Conservation (phyloP, 306 rosid genomes). For the Argentina anserina region DNA sequence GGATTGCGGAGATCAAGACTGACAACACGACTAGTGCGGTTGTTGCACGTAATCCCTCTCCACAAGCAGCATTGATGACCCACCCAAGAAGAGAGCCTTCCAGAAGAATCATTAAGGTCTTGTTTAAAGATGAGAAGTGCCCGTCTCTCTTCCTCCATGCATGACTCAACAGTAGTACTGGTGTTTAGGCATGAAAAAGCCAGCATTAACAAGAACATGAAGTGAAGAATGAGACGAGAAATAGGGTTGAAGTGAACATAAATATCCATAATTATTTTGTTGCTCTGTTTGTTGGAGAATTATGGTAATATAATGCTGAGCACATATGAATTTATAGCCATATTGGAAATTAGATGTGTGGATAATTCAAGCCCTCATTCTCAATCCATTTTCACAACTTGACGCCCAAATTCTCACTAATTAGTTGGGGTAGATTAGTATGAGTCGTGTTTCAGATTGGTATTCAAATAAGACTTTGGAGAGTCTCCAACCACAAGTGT, state of each 20-base stretch:
- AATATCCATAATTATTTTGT: background rate
- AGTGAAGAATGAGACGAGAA: background rate
- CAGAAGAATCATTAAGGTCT: background rate
- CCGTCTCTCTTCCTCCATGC: background rate
- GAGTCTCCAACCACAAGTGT: background rate
- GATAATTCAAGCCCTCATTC: too few relatives aligned
- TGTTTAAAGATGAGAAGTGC: constrained; percentile 2
- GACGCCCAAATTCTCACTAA: background rate
- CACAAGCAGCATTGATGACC: background rate
- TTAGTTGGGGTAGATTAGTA: too few relatives aligned
- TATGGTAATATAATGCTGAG: background rate
- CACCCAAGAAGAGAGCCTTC: constrained; percentile 1
- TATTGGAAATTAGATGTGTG: background rate
- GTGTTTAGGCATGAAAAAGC: background rate
- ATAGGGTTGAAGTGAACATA: background rate
- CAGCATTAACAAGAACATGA: background rate
- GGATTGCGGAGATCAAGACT: background rate
- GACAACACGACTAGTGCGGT: background rate
- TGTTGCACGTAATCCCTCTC: background rate
- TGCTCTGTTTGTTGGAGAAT: background rate
- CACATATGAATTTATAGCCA: background rate
- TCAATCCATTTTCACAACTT: too few relatives aligned
- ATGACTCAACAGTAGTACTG: background rate
- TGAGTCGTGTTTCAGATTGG: too few relatives aligned
- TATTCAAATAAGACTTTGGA: too few relatives aligned